Conservation (phyloP, 208 protist species). For the Trypanosoma boissoni region DNA sequence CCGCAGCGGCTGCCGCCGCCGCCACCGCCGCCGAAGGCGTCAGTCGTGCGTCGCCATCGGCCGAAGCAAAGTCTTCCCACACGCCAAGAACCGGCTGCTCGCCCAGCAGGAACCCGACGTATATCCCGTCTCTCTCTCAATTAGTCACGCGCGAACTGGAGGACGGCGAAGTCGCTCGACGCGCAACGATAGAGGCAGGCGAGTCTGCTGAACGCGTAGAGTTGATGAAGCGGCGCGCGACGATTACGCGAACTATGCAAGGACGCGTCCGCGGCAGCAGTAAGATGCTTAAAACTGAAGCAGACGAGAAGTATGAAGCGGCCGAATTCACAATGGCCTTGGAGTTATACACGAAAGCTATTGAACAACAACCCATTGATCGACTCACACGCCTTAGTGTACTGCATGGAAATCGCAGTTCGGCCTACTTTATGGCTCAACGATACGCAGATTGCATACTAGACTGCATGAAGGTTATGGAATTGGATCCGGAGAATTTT, state of each 20-base stretch:
- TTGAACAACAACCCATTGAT: constrained; percentile 65
- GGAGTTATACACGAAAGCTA: constrained; percentile 84
- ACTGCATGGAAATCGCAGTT: constrained; percentile 86
- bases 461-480: constrained; percentile 76
- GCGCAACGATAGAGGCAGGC: constrained; percentile 12
- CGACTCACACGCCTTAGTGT: constrained; percentile 47
- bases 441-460: constrained; percentile 74
- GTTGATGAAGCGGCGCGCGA: constrained; percentile 16
- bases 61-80: neutral
- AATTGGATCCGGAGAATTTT: constrained; percentile 63
- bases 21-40: neutral
- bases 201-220: constrained; percentile 23
- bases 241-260: constrained; percentile 7
- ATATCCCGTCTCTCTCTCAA: constrained; percentile 12
- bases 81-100: constrained; percentile 12
- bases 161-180: constrained; percentile 29
- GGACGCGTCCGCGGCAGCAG: constrained; percentile 31
- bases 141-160: constrained; percentile 30
- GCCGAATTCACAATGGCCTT: constrained; percentile 77
- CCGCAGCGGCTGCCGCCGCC: neutral
- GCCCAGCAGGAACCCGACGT: neutral
- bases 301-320: constrained; percentile 85
- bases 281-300: constrained; percentile 69
- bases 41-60: neutral
- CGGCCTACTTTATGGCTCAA: constrained; percentile 85